phyloP scores from a whole-genome alignment of 2,329 filamentous ascomycete species.

The Tothia fuscella region DNA sequence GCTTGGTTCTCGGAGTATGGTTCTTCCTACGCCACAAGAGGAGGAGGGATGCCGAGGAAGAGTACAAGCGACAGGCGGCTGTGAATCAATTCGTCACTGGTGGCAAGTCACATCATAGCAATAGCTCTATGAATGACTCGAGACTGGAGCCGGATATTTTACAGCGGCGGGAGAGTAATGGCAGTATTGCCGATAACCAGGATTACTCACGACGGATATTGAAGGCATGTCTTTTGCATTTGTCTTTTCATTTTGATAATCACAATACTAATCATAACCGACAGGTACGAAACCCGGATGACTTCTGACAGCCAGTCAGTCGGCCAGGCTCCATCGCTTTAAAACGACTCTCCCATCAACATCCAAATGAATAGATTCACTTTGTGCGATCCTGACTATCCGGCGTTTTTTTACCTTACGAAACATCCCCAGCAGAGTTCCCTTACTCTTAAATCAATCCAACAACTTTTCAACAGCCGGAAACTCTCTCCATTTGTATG shows the following conservation, averaged over 20 bases:
- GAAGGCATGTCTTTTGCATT: conserved; percentile 49
- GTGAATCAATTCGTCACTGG: conserved; percentile 60
- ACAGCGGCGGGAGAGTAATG: conserved; percentile 75
- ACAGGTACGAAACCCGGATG: conserved; percentile 9
- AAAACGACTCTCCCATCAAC: too few relatives aligned
- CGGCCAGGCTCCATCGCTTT: too few relatives aligned
- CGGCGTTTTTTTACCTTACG: too few relatives aligned
- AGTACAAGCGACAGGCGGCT: conserved; percentile 69
- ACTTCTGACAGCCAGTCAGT: too few relatives aligned
- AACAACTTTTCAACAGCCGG: too few relatives aligned
- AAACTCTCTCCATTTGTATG: too few relatives aligned
- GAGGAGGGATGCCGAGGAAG: conserved; percentile 68
- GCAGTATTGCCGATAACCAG: conserved; percentile 93
- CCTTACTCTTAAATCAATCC: too few relatives aligned
- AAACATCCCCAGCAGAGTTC: too few relatives aligned
- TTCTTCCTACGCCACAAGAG: conserved; percentile 65
- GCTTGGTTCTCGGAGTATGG: conserved; percentile 54
- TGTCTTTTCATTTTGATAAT: not conserved
- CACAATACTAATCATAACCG: not conserved
- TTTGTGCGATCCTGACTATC: too few relatives aligned
- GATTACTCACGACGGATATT: conserved; percentile 94
- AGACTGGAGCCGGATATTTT: conserved; percentile 77
- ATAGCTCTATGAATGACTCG: conserved; percentile 63
- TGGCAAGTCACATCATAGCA: conserved; percentile 51
- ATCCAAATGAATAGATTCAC: too few relatives aligned